Evolutionary conservation across 2,329 filamentous ascomycete genomes (phyloP), one percentile per base, ranked within the genome.

Genomic region (Cordyceps cicadae): DNA sequence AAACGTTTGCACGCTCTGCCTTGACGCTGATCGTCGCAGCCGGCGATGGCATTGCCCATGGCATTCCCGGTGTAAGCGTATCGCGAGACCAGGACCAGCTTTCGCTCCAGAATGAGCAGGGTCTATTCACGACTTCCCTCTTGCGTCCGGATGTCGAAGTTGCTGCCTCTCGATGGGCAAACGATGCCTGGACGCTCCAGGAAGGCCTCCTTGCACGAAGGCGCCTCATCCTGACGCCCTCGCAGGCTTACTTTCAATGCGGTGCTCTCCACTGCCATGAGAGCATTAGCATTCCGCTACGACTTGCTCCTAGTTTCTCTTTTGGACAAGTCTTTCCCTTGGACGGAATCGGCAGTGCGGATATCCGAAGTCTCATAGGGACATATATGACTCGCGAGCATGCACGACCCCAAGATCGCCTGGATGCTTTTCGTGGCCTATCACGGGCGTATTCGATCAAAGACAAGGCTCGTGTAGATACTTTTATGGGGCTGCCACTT

Each of bases 231-330:
- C 71, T 75, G 50, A 75, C 72, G 2, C 66, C 69, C 14, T 73
- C 70, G 3, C 74, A 76, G 63, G 67, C 68, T 3, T 75, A 75
- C 63, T 76, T 74, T 52, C 74, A 75, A 59, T 75, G 74, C 63
- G 68, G 69, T 34, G 63, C 67, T 9, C 62, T 75, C 14, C 72
- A 75, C 63, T 75, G 72, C 54, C 71, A 74, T 59, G 74, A 75
- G 62, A 73, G 69, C 58, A 66, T 76, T 5, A 68, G 68, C 5
- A 62, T 71, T 17, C 70, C 72, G 19, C 65, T 75, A 9, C 66
- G 69, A 17, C 67, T 70, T 26, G 69, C 70, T 14, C 67, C 70
- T 0, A 64, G 67, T 14, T 63, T 74, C 52, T 68, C 68, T 19
- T 66, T 72, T 21, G 71, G 71, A 15, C 72, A 70, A 12, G 70